Base-by-base conservation (phyloP, 805 yeast species). In the Yamadazyma kitorensis region DNA sequence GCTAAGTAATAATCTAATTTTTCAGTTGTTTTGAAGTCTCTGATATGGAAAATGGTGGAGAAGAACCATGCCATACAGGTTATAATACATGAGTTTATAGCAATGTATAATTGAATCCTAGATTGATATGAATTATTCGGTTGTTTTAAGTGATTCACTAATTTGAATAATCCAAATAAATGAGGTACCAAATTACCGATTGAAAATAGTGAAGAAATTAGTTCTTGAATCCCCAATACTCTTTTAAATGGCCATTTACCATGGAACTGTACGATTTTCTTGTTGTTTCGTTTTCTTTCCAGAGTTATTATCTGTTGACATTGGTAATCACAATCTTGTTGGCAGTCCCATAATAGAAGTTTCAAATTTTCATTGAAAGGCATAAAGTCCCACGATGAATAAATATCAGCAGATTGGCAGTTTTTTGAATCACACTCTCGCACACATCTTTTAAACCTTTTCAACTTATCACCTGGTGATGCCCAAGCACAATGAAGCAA, bases 181-280 rank as follows among this genome's bases (percentile, higher is more conserved):
- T 86, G 91, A 12, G 64, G 68, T 3, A 42, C 31, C 14, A 63
- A 51, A 44, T 67, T 67, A 5, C 68, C 70, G 10, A 64, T n/a
- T n/a, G 95, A 84, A 56, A 93, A 91, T 2, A 87, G 14, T 1
- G 84, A 79, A 10, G 94, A 82, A 16, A 81, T 85, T 0, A 87
- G 62, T 54, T 93, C 98, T 57, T 93, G 98, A 9, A 83, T 64
- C 0, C 95, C 95, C n/a, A 72, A 59, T 0, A 84, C 52, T 31
- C 98, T 70, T 12, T 67, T 42, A 51, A 93, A 93, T 2, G 98
- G 98, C 98, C 98, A 93, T 62, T 93, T 93, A 0, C 98, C 98
- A 57, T 93, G 96, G 61, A 86, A 93, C 56, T 93, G 98, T 25
- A 72, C 71, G 0, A 86, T 63, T 36, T 78, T 80, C 39, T 72